Evolutionary conservation across 352 stramenopile species (phyloP).

Genomic region (Phytophthora hibernalis): DNA sequence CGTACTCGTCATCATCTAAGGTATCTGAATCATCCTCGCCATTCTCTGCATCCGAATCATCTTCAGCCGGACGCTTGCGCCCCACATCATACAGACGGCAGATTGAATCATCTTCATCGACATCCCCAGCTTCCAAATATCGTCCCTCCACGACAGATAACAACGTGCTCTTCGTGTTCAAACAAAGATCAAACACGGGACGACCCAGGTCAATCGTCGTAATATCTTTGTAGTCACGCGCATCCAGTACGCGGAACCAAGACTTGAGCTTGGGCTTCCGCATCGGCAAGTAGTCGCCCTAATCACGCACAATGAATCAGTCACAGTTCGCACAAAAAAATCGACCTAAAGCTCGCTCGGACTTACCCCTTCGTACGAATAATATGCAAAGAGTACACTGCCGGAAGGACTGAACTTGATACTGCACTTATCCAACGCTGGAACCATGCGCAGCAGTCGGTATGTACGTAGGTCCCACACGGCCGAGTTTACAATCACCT

Average conservation of each 20-base stretch:
- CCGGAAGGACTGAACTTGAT: conserved; percentile 78
- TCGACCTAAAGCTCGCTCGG: neutral
- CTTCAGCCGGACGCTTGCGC: conserved; percentile 82
- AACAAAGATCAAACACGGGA: conserved; percentile 73
- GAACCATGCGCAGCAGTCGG: conserved; percentile 83
- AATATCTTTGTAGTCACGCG: conserved; percentile 87
- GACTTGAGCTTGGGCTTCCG: conserved; percentile 78
- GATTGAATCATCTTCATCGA: conserved; percentile 77
- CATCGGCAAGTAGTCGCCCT: conserved; percentile 67
- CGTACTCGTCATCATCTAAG: conserved; percentile 83
- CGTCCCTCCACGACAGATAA: conserved; percentile 79
- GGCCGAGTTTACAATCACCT: conserved; percentile 90
- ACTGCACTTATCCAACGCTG: conserved; percentile 85
- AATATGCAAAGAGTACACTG: conserved; percentile 86
- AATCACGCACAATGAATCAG: conserved; percentile 16
- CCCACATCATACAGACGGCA: conserved; percentile 91
- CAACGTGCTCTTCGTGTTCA: conserved; percentile 72
- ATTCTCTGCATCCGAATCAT: conserved; percentile 90
- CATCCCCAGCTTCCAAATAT: conserved; percentile 66
- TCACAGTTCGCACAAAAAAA: neutral
- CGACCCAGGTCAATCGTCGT: conserved; percentile 83
- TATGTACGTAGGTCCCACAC: conserved; percentile 92
- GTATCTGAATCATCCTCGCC: conserved; percentile 70
- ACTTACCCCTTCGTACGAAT: conserved; percentile 71
- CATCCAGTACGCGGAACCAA: conserved; percentile 86